Evolutionary conservation across 2,329 filamentous ascomycete species (phyloP).

Genomic region (Aspergillus thermomutatus): DNA sequence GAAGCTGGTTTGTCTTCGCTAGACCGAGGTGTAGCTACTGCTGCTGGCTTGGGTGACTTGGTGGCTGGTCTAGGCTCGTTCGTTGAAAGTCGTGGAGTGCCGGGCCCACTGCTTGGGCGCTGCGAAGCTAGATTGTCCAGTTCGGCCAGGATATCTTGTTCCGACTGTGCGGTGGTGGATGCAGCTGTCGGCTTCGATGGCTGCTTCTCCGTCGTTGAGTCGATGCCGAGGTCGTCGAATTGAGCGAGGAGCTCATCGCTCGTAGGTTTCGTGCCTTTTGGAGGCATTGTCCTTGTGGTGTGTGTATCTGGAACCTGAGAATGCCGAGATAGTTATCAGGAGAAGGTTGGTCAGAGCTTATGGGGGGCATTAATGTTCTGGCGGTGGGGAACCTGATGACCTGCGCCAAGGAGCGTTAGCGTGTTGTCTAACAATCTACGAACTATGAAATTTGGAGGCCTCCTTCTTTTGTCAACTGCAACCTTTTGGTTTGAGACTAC

Average conservation of each 20-base stretch:
- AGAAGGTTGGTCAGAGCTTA: conserved; percentile 4
- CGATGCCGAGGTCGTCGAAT: conserved; percentile 46
- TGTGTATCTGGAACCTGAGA: conserved; percentile 1
- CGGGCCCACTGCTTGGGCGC: conserved; percentile 67
- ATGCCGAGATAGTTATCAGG: not conserved
- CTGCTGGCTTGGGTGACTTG: conserved; percentile 53
- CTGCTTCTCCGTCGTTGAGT: conserved; percentile 26
- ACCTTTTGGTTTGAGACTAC: not conserved
- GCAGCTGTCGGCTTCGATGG: conserved; percentile 25
- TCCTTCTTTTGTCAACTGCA: not conserved
- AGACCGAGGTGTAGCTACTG: conserved; percentile 38
- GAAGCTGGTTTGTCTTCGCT: conserved; percentile 62
- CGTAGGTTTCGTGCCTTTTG: conserved; percentile 40
- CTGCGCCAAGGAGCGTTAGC: conserved; percentile 25
- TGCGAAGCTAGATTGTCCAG: conserved; percentile 75
- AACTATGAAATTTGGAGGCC: not conserved
- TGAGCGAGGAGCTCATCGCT: conserved; percentile 50
- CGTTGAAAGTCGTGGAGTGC: conserved; percentile 68
- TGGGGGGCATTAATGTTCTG: conserved; percentile 12
- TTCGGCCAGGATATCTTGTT: conserved; percentile 81
- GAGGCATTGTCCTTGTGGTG: conserved; percentile 26
- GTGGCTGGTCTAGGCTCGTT: conserved; percentile 49
- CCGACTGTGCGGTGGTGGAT: conserved; percentile 30
- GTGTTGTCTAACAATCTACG: conserved; percentile 2
- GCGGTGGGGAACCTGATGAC: conserved; percentile 23